Base-by-base conservation (phyloP, 208 protist genomes). In the Lotmaria passim region DNA sequence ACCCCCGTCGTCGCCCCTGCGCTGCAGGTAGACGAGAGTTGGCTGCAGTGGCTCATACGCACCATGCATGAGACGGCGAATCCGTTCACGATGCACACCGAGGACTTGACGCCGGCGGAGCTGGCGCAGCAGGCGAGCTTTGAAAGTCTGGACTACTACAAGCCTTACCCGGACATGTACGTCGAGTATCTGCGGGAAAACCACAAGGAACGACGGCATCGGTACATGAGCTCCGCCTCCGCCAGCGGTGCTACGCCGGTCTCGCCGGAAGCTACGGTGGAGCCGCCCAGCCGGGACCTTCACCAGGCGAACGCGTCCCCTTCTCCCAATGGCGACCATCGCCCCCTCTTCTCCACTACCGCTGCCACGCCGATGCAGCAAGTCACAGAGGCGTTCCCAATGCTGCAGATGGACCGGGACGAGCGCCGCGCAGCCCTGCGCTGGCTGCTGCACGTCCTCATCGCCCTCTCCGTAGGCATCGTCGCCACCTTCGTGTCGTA, bases 91-190 rank as follows among this genome's bases (percentile, higher is more conserved):
- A 77, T 74, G 50, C 78, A 86, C 66, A 74, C 71, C 3, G 79
- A 81, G 43, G 69, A 81, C 30, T 71, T 90, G 15, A 87, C 77
- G 0, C 24, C 50, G 15, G 82, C 70, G 23, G 78, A 91, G 68
- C 75, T 78, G 44, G 46, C 73, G 59, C 84, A 82, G 52, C 87
- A 91, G 52, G 75, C 86, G 12, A 84, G 73, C 61, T 96, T 90
- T 76, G 91, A 96, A 44, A 92, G 86, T 44, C 69, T 94, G 1
- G 86, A 96, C 72, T 96, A 94, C 62, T 85, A 94, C 64, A 93
- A 89, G 58, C 64, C 86, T 10, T 96, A 96, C 75, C 79, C 87
- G 0, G 70, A 83, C 51, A 90, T 93, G 78, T 96, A 96, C 73
- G 84, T 96, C 59, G 69, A 74, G 24, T 81, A 93, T 61, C 68